phyloP scores from a whole-genome alignment of 352 stramenopile species.

The Blastocystis hominis region DNA sequence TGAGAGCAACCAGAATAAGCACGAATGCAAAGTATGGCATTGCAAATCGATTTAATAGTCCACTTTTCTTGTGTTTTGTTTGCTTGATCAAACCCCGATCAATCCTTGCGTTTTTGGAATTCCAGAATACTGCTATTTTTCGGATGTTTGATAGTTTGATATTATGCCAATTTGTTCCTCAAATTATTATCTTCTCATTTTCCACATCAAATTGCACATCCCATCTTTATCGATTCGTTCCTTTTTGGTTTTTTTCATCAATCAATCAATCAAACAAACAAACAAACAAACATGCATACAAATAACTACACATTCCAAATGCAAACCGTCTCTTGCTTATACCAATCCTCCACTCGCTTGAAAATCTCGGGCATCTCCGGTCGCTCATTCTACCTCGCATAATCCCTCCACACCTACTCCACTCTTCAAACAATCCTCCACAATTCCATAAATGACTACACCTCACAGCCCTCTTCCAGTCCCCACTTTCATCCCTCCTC shows the following conservation, averaged over 20 bases:
- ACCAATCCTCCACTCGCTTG: neutral
- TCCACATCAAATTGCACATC: neutral
- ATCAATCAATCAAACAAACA: neutral
- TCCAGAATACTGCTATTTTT: neutral
- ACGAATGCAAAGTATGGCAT: neutral
- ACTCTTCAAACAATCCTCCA: neutral
- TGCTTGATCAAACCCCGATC: neutral
- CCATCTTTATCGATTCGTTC: neutral
- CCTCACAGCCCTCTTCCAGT: neutral
- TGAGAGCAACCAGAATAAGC: neutral
- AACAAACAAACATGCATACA: neutral
- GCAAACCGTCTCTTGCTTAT: neutral
- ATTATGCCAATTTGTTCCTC: neutral
- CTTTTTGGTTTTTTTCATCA: neutral
- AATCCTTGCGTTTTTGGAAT: neutral
- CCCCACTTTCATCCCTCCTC: neutral
- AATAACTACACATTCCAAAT: neutral
- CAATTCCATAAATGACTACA: neutral
- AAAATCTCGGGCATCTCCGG: neutral
- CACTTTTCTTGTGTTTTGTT: neutral
- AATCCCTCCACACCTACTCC: neutral
- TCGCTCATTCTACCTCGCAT: neutral
- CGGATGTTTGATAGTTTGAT: neutral
- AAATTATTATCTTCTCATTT: neutral
- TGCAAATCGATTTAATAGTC: neutral